Conservation (phyloP, 164 flowering plant genomes). For the Amborella trichopoda region DNA sequence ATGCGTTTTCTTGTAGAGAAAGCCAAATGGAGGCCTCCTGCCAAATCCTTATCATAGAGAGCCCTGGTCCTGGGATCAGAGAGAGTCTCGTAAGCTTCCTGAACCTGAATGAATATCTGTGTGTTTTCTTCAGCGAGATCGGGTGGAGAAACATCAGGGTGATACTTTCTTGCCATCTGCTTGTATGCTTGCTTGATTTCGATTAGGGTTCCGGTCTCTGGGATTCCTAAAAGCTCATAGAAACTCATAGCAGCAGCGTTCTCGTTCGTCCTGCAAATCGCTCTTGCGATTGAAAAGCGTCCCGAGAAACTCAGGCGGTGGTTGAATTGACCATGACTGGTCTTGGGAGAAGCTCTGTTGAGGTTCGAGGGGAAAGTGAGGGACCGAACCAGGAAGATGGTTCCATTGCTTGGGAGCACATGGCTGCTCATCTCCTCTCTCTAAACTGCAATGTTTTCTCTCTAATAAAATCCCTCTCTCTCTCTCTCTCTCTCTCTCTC, state of each 20-base stretch:
- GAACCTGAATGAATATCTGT: slow-evolving; percentile 59
- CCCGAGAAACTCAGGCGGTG: no score
- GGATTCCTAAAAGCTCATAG: slow-evolving; percentile 68
- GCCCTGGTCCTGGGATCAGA: slow-evolving; percentile 68
- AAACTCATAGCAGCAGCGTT: slow-evolving; percentile 18
- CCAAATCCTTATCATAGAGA: slow-evolving; percentile 59
- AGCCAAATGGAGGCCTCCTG: slow-evolving; percentile 50
- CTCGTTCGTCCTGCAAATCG: neutral
- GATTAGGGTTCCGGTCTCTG: slow-evolving; percentile 31
- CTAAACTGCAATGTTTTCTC: no score
- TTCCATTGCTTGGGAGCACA: no score
- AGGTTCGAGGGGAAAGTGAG: no score
- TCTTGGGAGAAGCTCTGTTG: no score
- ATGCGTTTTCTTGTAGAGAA: slow-evolving; percentile 46
- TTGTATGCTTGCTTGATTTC: slow-evolving; percentile 91
- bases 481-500: no score
- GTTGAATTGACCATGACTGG: no score
- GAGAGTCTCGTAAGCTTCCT: slow-evolving; percentile 88
- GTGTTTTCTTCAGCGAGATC: slow-evolving; percentile 66
- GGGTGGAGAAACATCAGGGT: slow-evolving; percentile 95
- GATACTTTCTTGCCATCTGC: slow-evolving; percentile 71
- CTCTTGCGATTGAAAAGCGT: neutral
- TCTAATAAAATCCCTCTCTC: no score
- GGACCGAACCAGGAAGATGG: no score
- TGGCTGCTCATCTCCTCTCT: no score